Base-by-base conservation (phyloP, 2,329 filamentous ascomycete genomes). In the Alternaria arborescens region DNA sequence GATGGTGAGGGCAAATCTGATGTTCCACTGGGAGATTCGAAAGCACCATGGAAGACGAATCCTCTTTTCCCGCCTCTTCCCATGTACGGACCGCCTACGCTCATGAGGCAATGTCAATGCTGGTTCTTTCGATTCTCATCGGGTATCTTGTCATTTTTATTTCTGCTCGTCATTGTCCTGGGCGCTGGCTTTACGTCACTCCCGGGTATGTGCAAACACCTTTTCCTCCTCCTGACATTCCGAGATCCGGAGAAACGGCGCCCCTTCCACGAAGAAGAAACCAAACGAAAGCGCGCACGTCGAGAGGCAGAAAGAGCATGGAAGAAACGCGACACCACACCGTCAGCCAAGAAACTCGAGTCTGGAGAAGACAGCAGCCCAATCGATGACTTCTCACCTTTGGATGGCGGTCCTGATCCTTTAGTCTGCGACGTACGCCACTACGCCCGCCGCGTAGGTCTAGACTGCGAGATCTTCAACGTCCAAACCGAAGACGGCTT, bases 401-500 rank as follows among this genome's bases (percentile, higher is more conserved):
- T 90, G 2, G 93, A 95, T 78, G 93, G 93, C 16, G 93, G 93
- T 0, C 87, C 85, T 7, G 94, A 97, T 76, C 89, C 87, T 3
- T 81, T 97, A 8, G 79, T 91, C 8, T 92, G 91, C 71, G 91
- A 97, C 70, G 87, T 94, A 20, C 85, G 86, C 3, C 95, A 97
- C 75, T 97, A 98, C 74, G 94, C 94, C 1, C 86, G 92, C 20
- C 85, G 94, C 12, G 93, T 97, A 14, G 94, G 94, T 0, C 84
- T 98, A 1, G 93, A 97, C 62, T 87, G 93, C 24, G 94, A 97
- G 73, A 86, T 86, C 10, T 92, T 93, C 71, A 84, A 91, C 51
- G 93, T 97, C 0, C 90, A 97, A 77, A 97, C 94, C 0, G 94
- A 97, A 76, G 94, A 98, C 71, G 94, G 94, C 1, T 97, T 97